phyloP scores from a whole-genome alignment of 495 filamentous ascomycete genomes.

The Glarea lozoyensis region DNA sequence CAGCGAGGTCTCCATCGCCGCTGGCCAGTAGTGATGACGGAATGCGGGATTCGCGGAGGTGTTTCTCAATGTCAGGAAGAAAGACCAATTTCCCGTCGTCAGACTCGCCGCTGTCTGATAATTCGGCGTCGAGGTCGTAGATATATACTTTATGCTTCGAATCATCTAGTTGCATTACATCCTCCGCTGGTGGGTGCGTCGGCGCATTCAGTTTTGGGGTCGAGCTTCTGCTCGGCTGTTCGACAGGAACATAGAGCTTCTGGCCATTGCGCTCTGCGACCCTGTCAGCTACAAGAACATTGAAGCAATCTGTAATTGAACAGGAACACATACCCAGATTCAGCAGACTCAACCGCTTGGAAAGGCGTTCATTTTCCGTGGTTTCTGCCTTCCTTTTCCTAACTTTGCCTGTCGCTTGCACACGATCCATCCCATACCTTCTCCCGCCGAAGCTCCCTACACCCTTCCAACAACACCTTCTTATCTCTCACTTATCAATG shows the following conservation, averaged over 20 bases:
- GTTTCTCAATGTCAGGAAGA: conserved; percentile 75
- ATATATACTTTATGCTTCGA: conserved; percentile 83
- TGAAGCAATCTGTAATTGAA: not conserved
- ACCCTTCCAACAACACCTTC: conserved; percentile 1
- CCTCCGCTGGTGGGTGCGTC: conserved; percentile 28
- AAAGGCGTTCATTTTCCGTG: conserved; percentile 49
- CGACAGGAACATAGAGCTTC: conserved; percentile 48
- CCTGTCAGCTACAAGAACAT: conserved; percentile 6
- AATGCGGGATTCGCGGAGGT: conserved; percentile 53
- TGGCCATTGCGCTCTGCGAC: conserved; percentile 41
- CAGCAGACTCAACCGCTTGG: conserved; percentile 73
- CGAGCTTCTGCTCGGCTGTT: conserved; percentile 14
- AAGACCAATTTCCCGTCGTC: conserved; percentile 57
- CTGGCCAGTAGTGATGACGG: conserved; percentile 54
- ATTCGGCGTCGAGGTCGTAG: conserved; percentile 79
- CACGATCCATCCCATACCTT: conserved; percentile 26
- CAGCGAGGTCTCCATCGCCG: conserved; percentile 33
- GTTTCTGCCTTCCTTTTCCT: conserved; percentile 45
- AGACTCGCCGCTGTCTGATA: conserved; percentile 48
- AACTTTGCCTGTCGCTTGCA: conserved; percentile 24
- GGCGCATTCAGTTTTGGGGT: conserved; percentile 2
- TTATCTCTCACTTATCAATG: not conserved
- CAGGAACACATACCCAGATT: conserved; percentile 63
- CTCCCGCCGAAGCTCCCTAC: too few relatives aligned
- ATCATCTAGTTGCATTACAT: conserved; percentile 82